Evolutionary conservation across 805 yeast species (phyloP).

Genomic region (Wickerhamiella alocasiicola): DNA sequence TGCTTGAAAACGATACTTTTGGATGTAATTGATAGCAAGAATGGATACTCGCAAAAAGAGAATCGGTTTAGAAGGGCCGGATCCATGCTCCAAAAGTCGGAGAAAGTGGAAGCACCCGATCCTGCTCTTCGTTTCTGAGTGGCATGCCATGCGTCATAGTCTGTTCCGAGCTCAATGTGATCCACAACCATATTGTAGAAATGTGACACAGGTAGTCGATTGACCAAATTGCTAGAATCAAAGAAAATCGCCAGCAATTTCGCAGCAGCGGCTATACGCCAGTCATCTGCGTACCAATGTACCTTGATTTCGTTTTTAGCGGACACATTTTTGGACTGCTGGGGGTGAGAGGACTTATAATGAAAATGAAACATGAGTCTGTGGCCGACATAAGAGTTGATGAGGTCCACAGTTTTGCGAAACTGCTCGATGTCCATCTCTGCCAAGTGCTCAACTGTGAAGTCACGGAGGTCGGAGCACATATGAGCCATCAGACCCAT

Average conservation of each 20-base stretch:
- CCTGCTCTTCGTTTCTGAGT: conserved; percentile 4
- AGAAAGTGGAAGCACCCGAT: background rate
- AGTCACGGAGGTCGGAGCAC: conserved; percentile 30
- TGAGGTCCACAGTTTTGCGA: conserved; percentile 43
- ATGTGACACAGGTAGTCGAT: conserved; percentile 29
- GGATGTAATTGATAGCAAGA: conserved; percentile 65
- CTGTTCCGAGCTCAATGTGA: conserved; percentile 59
- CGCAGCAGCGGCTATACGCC: conserved; percentile 67
- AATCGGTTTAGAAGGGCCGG: conserved; percentile 23
- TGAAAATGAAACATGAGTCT: conserved; percentile 40
- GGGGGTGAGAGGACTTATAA: conserved; percentile 14
- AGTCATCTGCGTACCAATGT: conserved; percentile 60
- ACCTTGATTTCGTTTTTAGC: conserved; percentile 24
- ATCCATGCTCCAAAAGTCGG: conserved; percentile 6
- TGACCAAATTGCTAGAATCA: conserved; percentile 34
- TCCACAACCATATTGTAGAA: conserved; percentile 79
- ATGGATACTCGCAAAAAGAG: conserved; percentile 75
- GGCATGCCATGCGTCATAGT: conserved; percentile 72
- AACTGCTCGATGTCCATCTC: conserved; percentile 35
- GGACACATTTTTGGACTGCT: conserved; percentile 16
- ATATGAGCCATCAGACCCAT: conserved; percentile 54
- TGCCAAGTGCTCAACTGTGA: conserved; percentile 46
- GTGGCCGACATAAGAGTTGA: conserved; percentile 69
- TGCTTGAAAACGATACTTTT: conserved; percentile 71
- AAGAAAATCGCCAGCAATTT: conserved; percentile 43